phyloP scores from a whole-genome alignment of 106 monocot genomes.

The Iris macrosiphon region DNA sequence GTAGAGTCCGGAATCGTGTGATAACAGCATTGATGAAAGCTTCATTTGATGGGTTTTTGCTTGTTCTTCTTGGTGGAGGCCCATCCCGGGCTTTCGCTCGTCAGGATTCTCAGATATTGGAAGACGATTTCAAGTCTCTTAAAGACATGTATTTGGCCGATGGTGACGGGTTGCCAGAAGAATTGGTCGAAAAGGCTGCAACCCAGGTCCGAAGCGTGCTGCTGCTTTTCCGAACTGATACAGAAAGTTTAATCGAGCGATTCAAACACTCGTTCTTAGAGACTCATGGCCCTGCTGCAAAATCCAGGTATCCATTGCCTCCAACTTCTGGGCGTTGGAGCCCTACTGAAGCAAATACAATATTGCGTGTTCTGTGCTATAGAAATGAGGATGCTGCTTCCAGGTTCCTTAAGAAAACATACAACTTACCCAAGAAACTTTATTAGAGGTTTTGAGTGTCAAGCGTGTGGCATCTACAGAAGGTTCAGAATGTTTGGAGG shows the following conservation, averaged over 20 bases:
- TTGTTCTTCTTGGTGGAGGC: slow-evolving; percentile 65
- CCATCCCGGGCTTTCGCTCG: slow-evolving; percentile 47
- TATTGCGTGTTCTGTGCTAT: slow-evolving; percentile 76
- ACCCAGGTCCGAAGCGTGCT: slow-evolving; percentile 48
- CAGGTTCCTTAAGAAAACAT: slow-evolving; percentile 87
- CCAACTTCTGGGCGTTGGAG: slow-evolving; percentile 84
- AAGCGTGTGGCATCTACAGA: slow-evolving; percentile 64
- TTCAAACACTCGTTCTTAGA: slow-evolving; percentile 41
- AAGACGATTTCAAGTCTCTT: slow-evolving; percentile 59
- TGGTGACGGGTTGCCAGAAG: slow-evolving; percentile 66
- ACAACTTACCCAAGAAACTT: slow-evolving; percentile 88
- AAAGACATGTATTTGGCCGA: slow-evolving; percentile 58
- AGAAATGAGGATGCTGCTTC: slow-evolving; percentile 80
- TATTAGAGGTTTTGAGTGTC: too few relatives aligned
- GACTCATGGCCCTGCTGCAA: slow-evolving; percentile 22
- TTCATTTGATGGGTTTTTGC: slow-evolving; percentile 63
- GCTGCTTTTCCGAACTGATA: slow-evolving; percentile 41
- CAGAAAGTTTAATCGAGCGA: slow-evolving; percentile 43
- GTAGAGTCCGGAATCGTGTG: slow-evolving; percentile 44
- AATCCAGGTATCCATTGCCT: slow-evolving; percentile 49
- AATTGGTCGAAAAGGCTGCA: slow-evolving; percentile 66
- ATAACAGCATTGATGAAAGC: slow-evolving; percentile 82
- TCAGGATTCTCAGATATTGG: slow-evolving; percentile 51
- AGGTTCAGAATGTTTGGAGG: slow-evolving; percentile 26
- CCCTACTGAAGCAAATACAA: slow-evolving; percentile 75